phyloP scores from a whole-genome alignment of 345 rosid genomes.

The Dovyalis caffra region DNA sequence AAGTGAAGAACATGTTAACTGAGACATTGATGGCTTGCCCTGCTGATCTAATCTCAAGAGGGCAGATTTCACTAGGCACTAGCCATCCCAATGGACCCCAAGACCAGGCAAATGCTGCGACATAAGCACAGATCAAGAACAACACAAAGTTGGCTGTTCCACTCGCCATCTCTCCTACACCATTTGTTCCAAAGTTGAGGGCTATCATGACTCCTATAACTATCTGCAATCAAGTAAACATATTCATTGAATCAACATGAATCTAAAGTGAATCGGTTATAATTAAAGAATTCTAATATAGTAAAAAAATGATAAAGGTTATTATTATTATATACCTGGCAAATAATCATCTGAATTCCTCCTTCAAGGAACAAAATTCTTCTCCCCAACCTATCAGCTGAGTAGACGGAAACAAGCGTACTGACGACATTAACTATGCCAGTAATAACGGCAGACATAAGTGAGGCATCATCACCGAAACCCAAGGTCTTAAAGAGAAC shows the following conservation, averaged over 20 bases:
- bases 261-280: not conserved
- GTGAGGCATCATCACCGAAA: conserved; percentile 31
- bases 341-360: conserved; percentile 36
- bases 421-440: conserved; percentile 29
- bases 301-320: too few species aligned
- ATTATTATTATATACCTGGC: conserved; percentile 31
- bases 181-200: conserved; percentile 26
- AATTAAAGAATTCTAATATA: not conserved
- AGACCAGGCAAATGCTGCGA: conserved; percentile 21
- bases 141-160: conserved; percentile 15
- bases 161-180: conserved; percentile 17
- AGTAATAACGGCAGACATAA: conserved; percentile 33
- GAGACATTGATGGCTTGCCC: conserved; percentile 9
- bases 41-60: conserved; percentile 12
- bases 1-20: conserved; percentile 43
- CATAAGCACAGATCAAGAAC: conserved; percentile 17
- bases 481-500: conserved; percentile 39
- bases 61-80: conserved; percentile 12
- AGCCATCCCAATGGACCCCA: conserved; percentile 20
- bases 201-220: conserved; percentile 26
- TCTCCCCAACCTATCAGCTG: conserved; percentile 38
- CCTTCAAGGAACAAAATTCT: conserved; percentile 35
- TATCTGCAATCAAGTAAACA: conserved; percentile 5
- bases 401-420: conserved; percentile 34
- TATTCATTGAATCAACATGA: not conserved